Base-by-base conservation (phyloP, 805 yeast genomes). In the Zygosaccharomyces siamensis region DNA sequence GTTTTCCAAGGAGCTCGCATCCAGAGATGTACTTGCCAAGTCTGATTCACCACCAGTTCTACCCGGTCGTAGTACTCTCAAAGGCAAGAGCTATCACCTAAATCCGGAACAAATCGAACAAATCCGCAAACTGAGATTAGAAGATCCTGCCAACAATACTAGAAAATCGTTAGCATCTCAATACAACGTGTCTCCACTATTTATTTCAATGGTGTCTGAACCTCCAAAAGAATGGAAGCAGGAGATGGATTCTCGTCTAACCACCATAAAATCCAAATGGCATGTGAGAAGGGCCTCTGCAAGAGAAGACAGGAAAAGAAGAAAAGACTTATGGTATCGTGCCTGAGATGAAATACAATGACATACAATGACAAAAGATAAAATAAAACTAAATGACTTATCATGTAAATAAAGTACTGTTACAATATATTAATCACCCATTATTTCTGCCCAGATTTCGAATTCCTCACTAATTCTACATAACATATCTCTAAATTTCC, bases 111-210 rank as follows among this genome's bases (percentile, higher is more conserved):
- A 81, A 26, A 79, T 81, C 10, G 66, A 65, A 28, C 81, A 84
- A 64, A 84, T 87, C 48, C 72, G 71, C 54, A 59, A 68, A 37
- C 70, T 85, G 55, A 77, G 95, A 60, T 50, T 56, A 11, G 62
- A 68, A 35, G 79, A 86, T 58, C 92, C 93, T 1, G 70, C 69
- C 26, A 71, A 67, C 40, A 81, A 87, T 80, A 81, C 89, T 12
- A 75, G 84, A 53, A 74, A 77, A 47, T 75, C 72, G 11, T 72
- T 87, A 47, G 88, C 89, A 10, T 68, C 73, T 52, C 73, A 80
- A 65, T 88, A 74, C 62, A 68, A 72, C 28, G 80, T 80, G 37
- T 71, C 80, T 26, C 74, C 73, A 30, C 61, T 70, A 46, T 77
- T 80, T 43, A 75, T 86, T 32, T 78, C 81, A 5, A 61, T 83